Conservation (phyloP, 805 yeast species). For the Candida alai region DNA sequence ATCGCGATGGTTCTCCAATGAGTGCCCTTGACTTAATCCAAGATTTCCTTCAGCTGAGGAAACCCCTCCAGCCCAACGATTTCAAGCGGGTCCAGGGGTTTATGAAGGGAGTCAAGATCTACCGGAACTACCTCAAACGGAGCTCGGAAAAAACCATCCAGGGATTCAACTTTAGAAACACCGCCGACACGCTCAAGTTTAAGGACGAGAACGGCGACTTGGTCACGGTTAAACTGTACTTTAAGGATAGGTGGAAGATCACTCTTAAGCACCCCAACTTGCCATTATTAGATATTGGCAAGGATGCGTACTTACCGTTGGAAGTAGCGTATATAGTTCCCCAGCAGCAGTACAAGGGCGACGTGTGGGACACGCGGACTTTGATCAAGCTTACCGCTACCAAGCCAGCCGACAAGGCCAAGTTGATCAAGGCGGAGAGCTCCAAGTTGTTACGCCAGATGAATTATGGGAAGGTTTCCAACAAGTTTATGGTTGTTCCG, state of each 20-base stretch:
- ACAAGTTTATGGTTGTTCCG: conserved; percentile 9
- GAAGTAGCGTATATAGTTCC: conserved; percentile 9
- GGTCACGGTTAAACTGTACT: conserved; percentile 6
- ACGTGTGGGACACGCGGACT: conserved; percentile 7
- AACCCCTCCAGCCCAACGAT: conserved; percentile 2
- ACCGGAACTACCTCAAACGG: conserved; percentile 6
- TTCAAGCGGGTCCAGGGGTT: conserved; percentile 4
- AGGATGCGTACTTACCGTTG: conserved; percentile 8
- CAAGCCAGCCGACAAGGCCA: conserved; percentile 8
- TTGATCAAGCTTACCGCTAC: conserved; percentile 6
- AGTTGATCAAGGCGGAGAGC: conserved; percentile 4
- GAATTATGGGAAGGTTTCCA: conserved; percentile 8
- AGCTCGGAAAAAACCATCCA: conserved; percentile 6
- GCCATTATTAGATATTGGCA: conserved; percentile 7
- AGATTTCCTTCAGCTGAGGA: conserved; percentile 3
- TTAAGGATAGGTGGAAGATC: conserved; percentile 6
- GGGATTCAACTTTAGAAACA: conserved; percentile 6
- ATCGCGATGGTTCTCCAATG: conserved; percentile 9
- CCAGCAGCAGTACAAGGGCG: conserved; percentile 8
- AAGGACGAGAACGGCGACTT: conserved; percentile 5
- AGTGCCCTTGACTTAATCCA: conserved; percentile 8
- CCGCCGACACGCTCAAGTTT: conserved; percentile 5
- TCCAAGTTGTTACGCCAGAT: conserved; percentile 3
- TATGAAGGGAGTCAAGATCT: conserved; percentile 9
- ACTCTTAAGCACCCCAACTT: conserved; percentile 4